Percentiles rank a stretch among this genome's conserved stretches.
phyloP scores from a whole-genome alignment of 2,329 filamentous ascomycete species.

The Didymella glomerata region DNA sequence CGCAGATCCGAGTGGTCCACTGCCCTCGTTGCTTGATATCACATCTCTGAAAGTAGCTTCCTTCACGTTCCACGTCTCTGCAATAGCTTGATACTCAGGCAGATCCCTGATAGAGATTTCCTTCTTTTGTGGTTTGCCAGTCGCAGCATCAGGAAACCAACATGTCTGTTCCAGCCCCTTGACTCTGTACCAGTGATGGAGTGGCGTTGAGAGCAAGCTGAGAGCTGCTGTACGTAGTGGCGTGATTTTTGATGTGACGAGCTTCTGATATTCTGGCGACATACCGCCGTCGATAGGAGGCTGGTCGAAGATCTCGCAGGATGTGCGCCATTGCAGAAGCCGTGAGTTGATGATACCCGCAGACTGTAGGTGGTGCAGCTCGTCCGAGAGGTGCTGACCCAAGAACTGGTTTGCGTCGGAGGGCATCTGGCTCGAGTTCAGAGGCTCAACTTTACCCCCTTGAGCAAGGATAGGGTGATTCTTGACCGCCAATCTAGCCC shows the following conservation, averaged over 20 bases:
- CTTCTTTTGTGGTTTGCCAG: slow-evolving; percentile 56
- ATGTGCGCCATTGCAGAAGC: slow-evolving; percentile 82
- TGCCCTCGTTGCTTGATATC: slow-evolving; percentile 36
- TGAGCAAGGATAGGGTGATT: slow-evolving; percentile 85
- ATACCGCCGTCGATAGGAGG: slow-evolving; percentile 87
- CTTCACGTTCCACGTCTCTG: slow-evolving; percentile 77
- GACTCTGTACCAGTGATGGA: slow-evolving; percentile 84
- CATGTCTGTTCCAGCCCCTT: slow-evolving; percentile 79
- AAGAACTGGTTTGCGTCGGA: slow-evolving; percentile 88
- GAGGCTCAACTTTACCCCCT: slow-evolving; percentile 78
- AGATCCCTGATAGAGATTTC: slow-evolving; percentile 68
- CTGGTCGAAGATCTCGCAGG: slow-evolving; percentile 77
- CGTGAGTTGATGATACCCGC: slow-evolving; percentile 81
- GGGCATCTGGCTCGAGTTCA: slow-evolving; percentile 77
- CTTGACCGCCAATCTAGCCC: slow-evolving; percentile 82
- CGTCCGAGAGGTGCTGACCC: slow-evolving; percentile 86
- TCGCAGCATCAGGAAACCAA: slow-evolving; percentile 70
- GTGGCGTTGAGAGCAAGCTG: slow-evolving; percentile 77
- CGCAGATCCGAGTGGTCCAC: slow-evolving; percentile 58
- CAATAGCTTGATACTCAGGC: slow-evolving; percentile 62
- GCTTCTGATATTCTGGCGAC: slow-evolving; percentile 79
- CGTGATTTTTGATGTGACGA: slow-evolving; percentile 78
- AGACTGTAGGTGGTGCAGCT: slow-evolving; percentile 90
- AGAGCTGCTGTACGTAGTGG: slow-evolving; percentile 79
- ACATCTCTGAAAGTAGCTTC: slow-evolving; percentile 62